A percentile compares a stretch with the other conserved stretches of the same genome.
Conservation (phyloP, 306 rosid genomes). For the Delonix regia region DNA sequence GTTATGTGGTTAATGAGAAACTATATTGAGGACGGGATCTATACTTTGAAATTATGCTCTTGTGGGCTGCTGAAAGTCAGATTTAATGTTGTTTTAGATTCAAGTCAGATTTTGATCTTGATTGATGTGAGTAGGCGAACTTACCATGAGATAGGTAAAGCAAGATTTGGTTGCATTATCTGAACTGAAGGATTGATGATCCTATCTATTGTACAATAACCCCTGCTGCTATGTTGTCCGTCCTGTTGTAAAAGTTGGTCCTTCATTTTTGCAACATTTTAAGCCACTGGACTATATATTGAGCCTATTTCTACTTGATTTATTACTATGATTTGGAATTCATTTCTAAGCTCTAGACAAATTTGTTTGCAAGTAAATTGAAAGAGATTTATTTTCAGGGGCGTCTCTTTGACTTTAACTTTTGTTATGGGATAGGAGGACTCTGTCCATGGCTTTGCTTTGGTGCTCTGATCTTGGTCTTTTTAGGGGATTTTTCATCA, state of each 20-base stretch:
- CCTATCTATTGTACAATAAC: neutral
- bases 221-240: neutral
- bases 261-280: neutral
- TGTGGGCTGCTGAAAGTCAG: neutral
- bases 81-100: neutral
- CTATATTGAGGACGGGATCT: neutral
- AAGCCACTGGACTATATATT: neutral
- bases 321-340: neutral
- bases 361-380: neutral
- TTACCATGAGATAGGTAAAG: neutral
- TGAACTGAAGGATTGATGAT: conserved; percentile 8
- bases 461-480: neutral
- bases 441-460: neutral
- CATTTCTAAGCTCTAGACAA: neutral
- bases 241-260: neutral
- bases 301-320: conserved; percentile 13
- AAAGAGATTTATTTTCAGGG: neutral
- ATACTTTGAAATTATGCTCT: neutral
- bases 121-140: conserved; percentile 2
- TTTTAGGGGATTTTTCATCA: neutral
- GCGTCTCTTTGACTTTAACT: neutral
- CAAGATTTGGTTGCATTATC: neutral
- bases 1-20: neutral
- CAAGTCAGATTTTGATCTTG: neutral
- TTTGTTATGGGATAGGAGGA: neutral